These are phyloP conservation scores for Blastocystis sp. DNA, from an alignment of 352 stramenopile species.

Conservation along the genomic window DNA sequence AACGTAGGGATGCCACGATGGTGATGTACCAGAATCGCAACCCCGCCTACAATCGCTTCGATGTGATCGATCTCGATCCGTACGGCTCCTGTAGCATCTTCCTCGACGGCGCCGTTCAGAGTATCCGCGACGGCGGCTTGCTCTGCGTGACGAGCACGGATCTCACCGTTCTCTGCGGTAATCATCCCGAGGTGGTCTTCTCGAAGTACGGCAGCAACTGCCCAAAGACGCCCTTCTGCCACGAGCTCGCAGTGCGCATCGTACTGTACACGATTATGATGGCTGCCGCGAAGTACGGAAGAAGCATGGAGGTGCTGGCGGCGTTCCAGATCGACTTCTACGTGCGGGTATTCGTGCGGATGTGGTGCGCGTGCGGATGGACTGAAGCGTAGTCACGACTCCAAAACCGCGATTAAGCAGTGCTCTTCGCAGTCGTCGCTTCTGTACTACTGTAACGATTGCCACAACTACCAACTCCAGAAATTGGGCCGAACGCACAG, in stretches of 20 bases:
- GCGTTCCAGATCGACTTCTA: conserved; percentile 99
- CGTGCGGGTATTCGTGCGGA: conserved; percentile 95
- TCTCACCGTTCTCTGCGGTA: conserved; percentile 82
- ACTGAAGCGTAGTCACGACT: conserved; percentile 41
- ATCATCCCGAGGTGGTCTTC: conserved; percentile 76
- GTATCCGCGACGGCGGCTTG: conserved; percentile 88
- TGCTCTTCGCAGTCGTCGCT: conserved; percentile 77
- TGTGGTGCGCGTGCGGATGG: conserved; percentile 80
- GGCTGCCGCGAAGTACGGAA: conserved; percentile 88
- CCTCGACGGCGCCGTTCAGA: conserved; percentile 92
- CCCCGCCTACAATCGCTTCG: conserved; percentile 87
- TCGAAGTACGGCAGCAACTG: conserved; percentile 80
- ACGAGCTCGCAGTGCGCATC: conserved; percentile 85
- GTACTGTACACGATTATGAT: conserved; percentile 91
- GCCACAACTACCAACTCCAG: conserved; percentile 93
- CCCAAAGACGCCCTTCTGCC: conserved; percentile 79
- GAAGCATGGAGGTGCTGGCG: conserved; percentile 92
- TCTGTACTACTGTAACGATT: conserved; percentile 87
- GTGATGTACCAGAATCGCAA: conserved; percentile 73
- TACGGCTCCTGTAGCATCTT: conserved; percentile 97
- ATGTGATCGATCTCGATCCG: conserved; percentile 99
- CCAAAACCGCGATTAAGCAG: conserved; percentile 41
- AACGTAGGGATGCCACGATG: conserved; percentile 71
- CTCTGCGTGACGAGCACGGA: conserved; percentile 99
- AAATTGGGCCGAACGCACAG: conserved; percentile 77